Evolutionary conservation across 2,329 filamentous ascomycete species (phyloP), one percentile per base, ranked within the genome.

Genomic region (Cladobotryum mycophilum): DNA sequence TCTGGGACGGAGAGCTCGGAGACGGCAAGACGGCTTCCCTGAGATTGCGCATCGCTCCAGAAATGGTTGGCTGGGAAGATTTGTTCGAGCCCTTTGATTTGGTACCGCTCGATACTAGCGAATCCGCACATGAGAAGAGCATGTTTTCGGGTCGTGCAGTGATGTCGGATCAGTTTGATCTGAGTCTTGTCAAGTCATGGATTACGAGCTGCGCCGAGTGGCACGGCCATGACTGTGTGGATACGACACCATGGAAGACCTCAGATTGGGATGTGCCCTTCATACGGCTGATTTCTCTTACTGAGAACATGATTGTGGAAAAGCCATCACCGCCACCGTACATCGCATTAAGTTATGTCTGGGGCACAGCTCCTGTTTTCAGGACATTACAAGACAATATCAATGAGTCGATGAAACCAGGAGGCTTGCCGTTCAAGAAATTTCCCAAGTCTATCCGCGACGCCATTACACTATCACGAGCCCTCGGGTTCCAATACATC

Each of bases 381-480:
- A 33, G 41, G 30, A 53, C 51, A 9, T 17, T 38, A 12, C 41
- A 40, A 22, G 20, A 18, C 35, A 53, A 53, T 33, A 33, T 53
- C 14, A 17, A 25, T 5, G 33, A 9, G 20, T 25, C 45, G 47
- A 35, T 53, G 38, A 33, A 42, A 37, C 47, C 30, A 34, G 22
- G 41, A 22, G 51, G 51, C 5, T 13, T 53, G 5, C 36, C 47
- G 8, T 30, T 45, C 4, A 2, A 41, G 15, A 34, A 36, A 17
- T 41, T 53, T 40, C 51, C 51, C 8, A 53, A 37, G 18, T 50
- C 51, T 2, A 50, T 53, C 18, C 41, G 33, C 2, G 53, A 55
- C 46, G 51, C 51, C 4, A 53, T 55, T 25, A 17, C 4, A 40
- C 45, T 55, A 9, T 41, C 45, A 14, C 44, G 42, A 12, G 34